phyloP scores from a whole-genome alignment of 2,329 filamentous ascomycete species.

The Thermothelomyces thermophilus region DNA sequence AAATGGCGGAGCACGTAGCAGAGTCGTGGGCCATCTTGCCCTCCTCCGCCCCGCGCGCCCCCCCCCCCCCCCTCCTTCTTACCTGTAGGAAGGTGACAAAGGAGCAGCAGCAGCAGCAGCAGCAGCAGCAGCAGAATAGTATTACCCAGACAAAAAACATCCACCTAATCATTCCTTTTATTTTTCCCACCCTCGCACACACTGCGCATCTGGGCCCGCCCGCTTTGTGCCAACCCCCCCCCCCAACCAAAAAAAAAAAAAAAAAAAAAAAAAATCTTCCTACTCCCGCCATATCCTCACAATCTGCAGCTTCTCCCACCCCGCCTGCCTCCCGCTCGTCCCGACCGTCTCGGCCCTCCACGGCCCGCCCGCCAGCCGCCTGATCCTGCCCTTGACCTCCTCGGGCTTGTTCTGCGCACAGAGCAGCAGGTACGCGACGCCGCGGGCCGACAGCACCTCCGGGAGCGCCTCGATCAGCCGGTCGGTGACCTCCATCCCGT shows the following conservation, averaged over 20 bases:
- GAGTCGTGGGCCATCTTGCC: neutral
- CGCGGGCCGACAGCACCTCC: constrained; percentile 53
- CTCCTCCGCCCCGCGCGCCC: no score
- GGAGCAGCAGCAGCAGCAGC: no score
- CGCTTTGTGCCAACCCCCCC: no score
- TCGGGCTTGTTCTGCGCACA: constrained; percentile 85
- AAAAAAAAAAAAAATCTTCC: no score
- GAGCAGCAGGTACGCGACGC: constrained; percentile 82
- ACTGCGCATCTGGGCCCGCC: no score
- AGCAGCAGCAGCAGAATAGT: neutral
- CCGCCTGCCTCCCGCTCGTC: constrained; percentile 76
- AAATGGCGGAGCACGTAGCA: neutral
- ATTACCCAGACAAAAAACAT: neutral
- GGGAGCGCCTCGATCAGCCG: constrained; percentile 67
- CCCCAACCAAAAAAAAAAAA: no score
- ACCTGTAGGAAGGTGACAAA: no score
- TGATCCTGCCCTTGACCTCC: constrained; percentile 29
- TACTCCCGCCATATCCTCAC: constrained; percentile 71
- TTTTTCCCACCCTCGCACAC: no score
- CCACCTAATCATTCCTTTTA: no score
- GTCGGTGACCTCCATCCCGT: constrained; percentile 93
- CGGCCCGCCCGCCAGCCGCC: constrained; percentile 16
- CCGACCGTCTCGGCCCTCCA: constrained; percentile 78
- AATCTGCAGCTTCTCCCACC: constrained; percentile 91
- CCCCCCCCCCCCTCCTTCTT: no score